Base-by-base conservation (phyloP, 345 rosid genomes). In the Turritis glabra region DNA sequence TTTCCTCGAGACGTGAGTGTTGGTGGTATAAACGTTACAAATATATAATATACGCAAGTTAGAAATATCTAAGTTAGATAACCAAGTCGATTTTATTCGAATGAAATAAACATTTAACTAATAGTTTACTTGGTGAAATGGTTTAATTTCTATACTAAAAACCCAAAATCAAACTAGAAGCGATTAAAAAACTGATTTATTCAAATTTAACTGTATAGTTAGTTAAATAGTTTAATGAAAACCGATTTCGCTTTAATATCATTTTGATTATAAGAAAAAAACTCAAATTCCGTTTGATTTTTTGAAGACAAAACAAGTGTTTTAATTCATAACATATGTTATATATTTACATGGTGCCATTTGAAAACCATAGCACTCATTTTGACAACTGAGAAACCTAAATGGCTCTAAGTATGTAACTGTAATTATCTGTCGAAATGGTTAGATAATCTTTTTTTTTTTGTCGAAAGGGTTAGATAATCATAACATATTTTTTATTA, bases 1-100 rank as follows among this genome's bases (percentile, higher is more conserved):
- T 73, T 54, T 46, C 27, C 8, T 33, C 19, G 15, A 44, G 65
- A 73, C 77, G 71, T 73, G 77, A 23, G 9, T 65, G 23, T 13
- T 74, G 8, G 51, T 65, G 72, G 72, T 57, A 32, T 32, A 32
- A 32, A 32, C 37, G 35, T 32, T 8, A 32, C 11, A 8, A 32
- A 26, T 26, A 26, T n/a, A n/a, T n/a, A 26, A 26, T 26, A 26
- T 3, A 26, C 27, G 4, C 27, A 26, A 26, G 4, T 26, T 26
- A 3, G 0, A 30, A 30, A 5, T 30, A 4, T 29, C 5, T 29
- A 29, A 29, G 32, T 5, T 5, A 29, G 32, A 29, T 29, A 29
- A 6, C 32, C 32, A 29, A 29, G 7, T 4, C 32, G 38, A 35
- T 10, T 10, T 35, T 9, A 10, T 33, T 33, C 11, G 33, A 33